phyloP scores from a whole-genome alignment of 1,139 yeast genomes.

The Meyerozyma smithsonii region DNA sequence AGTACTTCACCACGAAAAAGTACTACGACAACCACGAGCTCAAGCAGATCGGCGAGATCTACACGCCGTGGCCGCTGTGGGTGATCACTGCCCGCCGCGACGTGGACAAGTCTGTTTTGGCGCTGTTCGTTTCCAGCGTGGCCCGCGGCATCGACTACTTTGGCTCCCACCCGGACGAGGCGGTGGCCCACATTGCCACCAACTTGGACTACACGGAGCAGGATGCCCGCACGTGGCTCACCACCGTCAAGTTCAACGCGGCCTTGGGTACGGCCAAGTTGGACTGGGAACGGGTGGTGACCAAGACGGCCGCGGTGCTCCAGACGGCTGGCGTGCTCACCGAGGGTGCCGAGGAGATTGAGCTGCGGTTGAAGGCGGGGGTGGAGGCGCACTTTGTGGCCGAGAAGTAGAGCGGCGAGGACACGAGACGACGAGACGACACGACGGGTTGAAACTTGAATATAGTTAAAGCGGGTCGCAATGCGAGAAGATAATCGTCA shows the following conservation, averaged over 20 bases:
- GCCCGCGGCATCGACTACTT: slow-evolving; percentile 68
- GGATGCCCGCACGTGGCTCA: slow-evolving; percentile 77
- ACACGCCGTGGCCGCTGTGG: slow-evolving; percentile 98
- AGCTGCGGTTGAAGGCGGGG: slow-evolving; percentile 26
- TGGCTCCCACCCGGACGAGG: slow-evolving; percentile 55
- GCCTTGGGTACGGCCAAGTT: slow-evolving; percentile 39
- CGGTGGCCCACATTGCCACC: slow-evolving; percentile 57
- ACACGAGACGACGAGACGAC: too few species aligned
- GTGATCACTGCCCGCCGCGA: slow-evolving; percentile 52
- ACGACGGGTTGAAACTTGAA: too few species aligned
- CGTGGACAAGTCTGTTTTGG: slow-evolving; percentile 10
- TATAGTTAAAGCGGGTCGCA: too few species aligned
- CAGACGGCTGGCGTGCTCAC: slow-evolving; percentile 56
- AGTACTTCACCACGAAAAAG: slow-evolving; percentile 79
- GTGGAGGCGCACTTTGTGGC: slow-evolving; percentile 9
- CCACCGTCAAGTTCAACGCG: slow-evolving; percentile 63
- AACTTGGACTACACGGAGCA: slow-evolving; percentile 71
- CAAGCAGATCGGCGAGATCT: slow-evolving; percentile 78
- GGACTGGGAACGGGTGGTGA: slow-evolving; percentile 48
- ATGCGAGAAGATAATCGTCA: too few species aligned
- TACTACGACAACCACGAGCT: slow-evolving; percentile 79
- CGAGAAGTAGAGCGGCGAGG: not conserved
- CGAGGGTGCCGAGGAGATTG: slow-evolving; percentile 29
- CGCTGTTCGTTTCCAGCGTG: slow-evolving; percentile 45
- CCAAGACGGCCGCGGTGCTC: slow-evolving; percentile 58